Conservation (phyloP, 257 asterid genomes). For the Scutellaria barbata region DNA sequence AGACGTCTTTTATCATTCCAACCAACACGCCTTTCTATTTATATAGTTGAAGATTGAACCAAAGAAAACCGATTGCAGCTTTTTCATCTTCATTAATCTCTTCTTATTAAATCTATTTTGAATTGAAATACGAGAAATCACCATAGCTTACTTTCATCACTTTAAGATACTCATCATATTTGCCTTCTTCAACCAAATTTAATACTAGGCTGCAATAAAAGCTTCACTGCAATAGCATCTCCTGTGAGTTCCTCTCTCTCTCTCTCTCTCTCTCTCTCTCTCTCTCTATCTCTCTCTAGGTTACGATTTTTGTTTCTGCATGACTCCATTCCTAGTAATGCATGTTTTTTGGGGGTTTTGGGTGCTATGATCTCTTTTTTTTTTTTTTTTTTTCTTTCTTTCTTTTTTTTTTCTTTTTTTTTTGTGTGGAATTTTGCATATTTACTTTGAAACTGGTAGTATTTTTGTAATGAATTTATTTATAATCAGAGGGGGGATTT, state of each 20-base stretch:
- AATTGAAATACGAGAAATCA: constrained; percentile 12
- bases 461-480: too few relatives aligned
- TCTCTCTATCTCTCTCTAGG: neutral
- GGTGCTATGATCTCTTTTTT: too few relatives aligned
- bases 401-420: too few relatives aligned
- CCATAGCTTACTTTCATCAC: neutral
- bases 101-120: neutral
- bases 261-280: neutral
- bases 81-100: neutral
- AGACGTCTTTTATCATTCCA: constrained; percentile 22
- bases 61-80: neutral
- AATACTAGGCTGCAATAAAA: constrained; percentile 11
- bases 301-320: constrained; percentile 4
- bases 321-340: neutral
- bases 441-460: too few relatives aligned
- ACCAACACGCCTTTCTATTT: constrained; percentile 15
- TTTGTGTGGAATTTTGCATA: too few relatives aligned
- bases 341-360: too few relatives aligned
- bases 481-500: too few relatives aligned
- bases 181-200: neutral
- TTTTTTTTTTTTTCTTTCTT: too few relatives aligned
- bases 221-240: neutral
- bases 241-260: constrained; percentile 22
- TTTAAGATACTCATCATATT: neutral
- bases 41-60: neutral